A percentile compares a stretch with the other conserved stretches of the same genome.
These are phyloP conservation scores for Quercus aquifolioides DNA, from an alignment of 306 rosid genomes.

Conservation along the genomic window DNA sequence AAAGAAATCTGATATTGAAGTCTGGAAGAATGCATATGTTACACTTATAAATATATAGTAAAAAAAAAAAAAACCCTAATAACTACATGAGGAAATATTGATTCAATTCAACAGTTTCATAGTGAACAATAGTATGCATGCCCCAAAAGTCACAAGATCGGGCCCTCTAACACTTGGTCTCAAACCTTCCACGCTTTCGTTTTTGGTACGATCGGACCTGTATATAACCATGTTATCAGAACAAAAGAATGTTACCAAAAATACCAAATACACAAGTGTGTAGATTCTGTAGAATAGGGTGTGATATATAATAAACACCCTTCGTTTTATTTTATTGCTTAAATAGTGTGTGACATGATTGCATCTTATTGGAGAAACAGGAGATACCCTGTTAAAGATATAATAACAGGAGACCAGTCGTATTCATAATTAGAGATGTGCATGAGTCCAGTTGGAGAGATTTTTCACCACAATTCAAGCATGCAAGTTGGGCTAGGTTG, in stretches of 20 bases:
- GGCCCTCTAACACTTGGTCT: slow-evolving; percentile 99
- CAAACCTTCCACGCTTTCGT: slow-evolving; percentile 95
- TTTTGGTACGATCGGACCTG: slow-evolving; percentile 99
- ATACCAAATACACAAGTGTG: neutral
- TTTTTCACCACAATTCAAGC: no score
- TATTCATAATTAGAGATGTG: no score
- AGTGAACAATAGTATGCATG: slow-evolving; percentile 29
- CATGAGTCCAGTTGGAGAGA: no score
- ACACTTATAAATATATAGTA: no score
- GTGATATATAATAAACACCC: neutral
- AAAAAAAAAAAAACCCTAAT: neutral
- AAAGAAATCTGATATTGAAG: no score
- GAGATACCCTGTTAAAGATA: no score
- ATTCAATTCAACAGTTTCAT: slow-evolving; percentile 7
- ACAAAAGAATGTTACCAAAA: neutral
- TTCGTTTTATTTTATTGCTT: no score
- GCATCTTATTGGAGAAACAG: no score
- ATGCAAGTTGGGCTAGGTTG: no score
- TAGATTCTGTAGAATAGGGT: neutral
- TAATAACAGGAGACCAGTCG: no score
- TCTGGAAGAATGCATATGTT: neutral
- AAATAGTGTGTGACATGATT: no score
- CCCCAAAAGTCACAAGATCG: slow-evolving; percentile 98
- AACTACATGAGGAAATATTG: neutral
- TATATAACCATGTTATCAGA: slow-evolving; percentile 20